Evolutionary conservation across 2,329 filamentous ascomycete species (phyloP), one percentile per base, ranked within the genome.

Genomic region (Penicillium vulpinum): DNA sequence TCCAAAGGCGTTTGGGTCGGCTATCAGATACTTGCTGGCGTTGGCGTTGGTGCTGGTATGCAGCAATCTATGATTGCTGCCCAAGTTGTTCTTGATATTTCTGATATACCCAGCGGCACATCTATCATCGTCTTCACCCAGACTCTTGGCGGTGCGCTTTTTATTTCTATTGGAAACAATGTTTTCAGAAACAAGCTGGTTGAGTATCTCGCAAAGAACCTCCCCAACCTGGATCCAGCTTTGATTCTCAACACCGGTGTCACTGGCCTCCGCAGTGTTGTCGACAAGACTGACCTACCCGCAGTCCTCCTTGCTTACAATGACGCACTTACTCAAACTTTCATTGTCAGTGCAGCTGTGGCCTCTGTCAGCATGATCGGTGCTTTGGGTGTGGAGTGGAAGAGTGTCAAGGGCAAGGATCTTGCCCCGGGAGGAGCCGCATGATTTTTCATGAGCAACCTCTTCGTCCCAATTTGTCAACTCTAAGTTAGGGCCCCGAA

Each of bases 1-100:
- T 18, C 57, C 10, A 50, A 52, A 31, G 31, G 57, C 8, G 46
- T 61, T 29, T 77, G 73, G 74, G 69, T 77, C 22, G 73, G 73
- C 1, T 76, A 75, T 48, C 73, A 76, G 57, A 65, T 71, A 22
- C 53, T 76, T 18, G 57, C 62, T 9, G 73, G 71, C 10, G 54
- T 68, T 26, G 70, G 67, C 62, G 47, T 58, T 0, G 69, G 69
- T 5, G 38, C 64, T 5, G 65, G 61, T 3, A 57, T 68, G 36
- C 67, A 69, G 43, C 59, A 60, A 15, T 50, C 68, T 11, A 57
- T 61, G 39, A 60, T 67, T 11, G 64, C 63, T 1, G 63, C 58
- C 10, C 70, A 72, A 57, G 63, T 62, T n/a, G 60, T 65, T 6
- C 64, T 70, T 29, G 28, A 57, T 8, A 26, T 58, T 6, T 33